Evolutionary conservation across 1,284 basidiomycete genomes (phyloP).

Genomic region (Sporisorium exsertum): DNA sequence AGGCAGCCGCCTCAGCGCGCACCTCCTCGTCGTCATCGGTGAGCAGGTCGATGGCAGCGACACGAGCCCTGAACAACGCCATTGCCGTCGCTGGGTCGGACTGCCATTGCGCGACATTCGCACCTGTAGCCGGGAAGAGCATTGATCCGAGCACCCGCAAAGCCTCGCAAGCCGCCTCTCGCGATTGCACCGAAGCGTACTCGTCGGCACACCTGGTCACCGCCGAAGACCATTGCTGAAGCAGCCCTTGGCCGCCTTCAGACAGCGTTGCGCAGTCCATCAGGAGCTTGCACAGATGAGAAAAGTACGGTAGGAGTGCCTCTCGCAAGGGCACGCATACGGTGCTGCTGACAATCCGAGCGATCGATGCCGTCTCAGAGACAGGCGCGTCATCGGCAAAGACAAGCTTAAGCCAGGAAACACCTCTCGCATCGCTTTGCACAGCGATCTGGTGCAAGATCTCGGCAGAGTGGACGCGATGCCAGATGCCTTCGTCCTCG

Average conservation of each 20-base stretch:
- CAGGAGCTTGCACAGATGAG: conserved; percentile 35
- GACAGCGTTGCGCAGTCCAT: not conserved
- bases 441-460: conserved; percentile 27
- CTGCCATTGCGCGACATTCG: not conserved
- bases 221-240: conserved; percentile 29
- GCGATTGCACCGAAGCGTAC: conserved; percentile 47
- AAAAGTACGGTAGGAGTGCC: conserved; percentile 53
- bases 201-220: conserved; percentile 42
- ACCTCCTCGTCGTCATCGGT: conserved; percentile 57
- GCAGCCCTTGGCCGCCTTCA: conserved; percentile 2
- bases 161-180: conserved; percentile 41
- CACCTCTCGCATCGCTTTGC: conserved; percentile 8
- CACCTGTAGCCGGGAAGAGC: conserved; percentile 25
- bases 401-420: conserved; percentile 14
- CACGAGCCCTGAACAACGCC: conserved; percentile 36
- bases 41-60: conserved; percentile 45
- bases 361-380: conserved; percentile 17
- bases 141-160: conserved; percentile 27
- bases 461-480: conserved; percentile 39
- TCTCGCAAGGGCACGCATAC: conserved; percentile 47
- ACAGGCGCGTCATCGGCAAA: conserved; percentile 11
- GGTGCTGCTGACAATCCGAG: conserved; percentile 22
- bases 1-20: conserved; percentile 46
- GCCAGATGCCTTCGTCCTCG: conserved; percentile 43
- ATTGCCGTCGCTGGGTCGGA: not conserved